A percentile compares a stretch with the other conserved stretches of the same genome.
Evolutionary conservation across 2,329 filamentous ascomycete species (phyloP).

Genomic region (Fusarium dlaminii): DNA sequence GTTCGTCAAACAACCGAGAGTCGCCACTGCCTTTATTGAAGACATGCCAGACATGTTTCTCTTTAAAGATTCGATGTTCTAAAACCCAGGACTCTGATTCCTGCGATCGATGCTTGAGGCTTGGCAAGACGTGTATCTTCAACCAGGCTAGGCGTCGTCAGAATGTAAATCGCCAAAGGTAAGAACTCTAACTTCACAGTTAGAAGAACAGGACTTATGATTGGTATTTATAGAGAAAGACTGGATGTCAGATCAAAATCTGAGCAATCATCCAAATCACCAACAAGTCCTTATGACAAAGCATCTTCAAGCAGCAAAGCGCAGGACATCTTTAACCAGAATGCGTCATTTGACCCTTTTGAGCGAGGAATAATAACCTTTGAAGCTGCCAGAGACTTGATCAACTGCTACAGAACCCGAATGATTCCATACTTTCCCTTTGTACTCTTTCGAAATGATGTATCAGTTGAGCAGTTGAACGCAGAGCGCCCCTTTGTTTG

Average conservation of each 20-base stretch:
- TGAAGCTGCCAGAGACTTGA: slow-evolving; percentile 19
- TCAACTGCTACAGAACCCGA: slow-evolving; percentile 30
- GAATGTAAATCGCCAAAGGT: slow-evolving; percentile 23
- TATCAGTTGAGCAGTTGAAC: slow-evolving; percentile 26
- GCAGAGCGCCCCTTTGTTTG: slow-evolving; percentile 36
- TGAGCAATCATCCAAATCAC: slow-evolving; percentile 12
- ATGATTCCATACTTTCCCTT: slow-evolving; percentile 45
- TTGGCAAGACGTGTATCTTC: slow-evolving; percentile 47
- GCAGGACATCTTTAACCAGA: neutral
- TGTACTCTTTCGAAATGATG: slow-evolving; percentile 33
- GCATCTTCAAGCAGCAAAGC: neutral
- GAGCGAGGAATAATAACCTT: slow-evolving; percentile 21
- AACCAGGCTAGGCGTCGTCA: slow-evolving; percentile 41
- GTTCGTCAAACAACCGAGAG: neutral
- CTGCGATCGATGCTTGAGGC: slow-evolving; percentile 46
- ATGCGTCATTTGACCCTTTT: slow-evolving; percentile 37
- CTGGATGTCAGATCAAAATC: neutral
- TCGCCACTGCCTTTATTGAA: slow-evolving; percentile 21
- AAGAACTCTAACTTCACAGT: neutral
- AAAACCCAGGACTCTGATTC: slow-evolving; percentile 43
- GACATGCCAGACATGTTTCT: slow-evolving; percentile 47
- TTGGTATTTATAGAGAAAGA: neutral
- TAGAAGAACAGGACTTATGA: rapidly evolving
- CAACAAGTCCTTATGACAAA: neutral
- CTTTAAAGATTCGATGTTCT: slow-evolving; percentile 46